Evolutionary conservation across 2,329 filamentous ascomycete genomes (phyloP).

Genomic region (Colletotrichum musicola): DNA sequence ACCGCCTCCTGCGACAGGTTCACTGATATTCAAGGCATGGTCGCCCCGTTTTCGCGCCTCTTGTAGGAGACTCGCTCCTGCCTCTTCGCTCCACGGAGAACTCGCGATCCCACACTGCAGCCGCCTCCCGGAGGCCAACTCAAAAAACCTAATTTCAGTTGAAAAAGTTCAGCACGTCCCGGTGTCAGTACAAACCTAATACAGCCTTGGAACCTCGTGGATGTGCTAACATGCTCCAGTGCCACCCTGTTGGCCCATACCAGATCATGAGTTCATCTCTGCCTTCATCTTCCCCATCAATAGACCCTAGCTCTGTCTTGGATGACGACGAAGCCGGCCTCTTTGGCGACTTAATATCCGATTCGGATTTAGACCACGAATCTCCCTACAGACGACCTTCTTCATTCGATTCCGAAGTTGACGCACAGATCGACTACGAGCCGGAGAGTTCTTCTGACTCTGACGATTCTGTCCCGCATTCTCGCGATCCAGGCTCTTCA

Average conservation of each 20-base stretch:
- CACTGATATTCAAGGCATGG: conserved; percentile 21
- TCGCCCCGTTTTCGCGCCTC: conserved; percentile 13
- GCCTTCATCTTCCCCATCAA: conserved; percentile 14
- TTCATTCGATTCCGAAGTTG: conserved; percentile 27
- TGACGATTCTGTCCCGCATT: background rate
- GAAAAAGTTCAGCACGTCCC: conserved; percentile 5
- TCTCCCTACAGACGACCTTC: conserved; percentile 12
- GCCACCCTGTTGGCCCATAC: conserved; percentile 30
- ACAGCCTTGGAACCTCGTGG: background rate
- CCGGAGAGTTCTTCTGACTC: background rate
- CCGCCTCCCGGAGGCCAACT: background rate
- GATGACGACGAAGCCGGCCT: conserved; percentile 6
- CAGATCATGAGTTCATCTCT: conserved; percentile 37
- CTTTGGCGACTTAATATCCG: conserved; percentile 3
- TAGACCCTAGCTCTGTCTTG: background rate
- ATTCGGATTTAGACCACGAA: background rate
- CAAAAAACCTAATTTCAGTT: conserved; percentile 5
- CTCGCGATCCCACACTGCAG: background rate
- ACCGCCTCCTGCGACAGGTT: background rate
- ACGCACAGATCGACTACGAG: conserved; percentile 26
- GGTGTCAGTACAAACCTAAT: conserved; percentile 22
- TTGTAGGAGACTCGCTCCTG: conserved; percentile 35
- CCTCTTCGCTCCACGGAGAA: conserved; percentile 13
- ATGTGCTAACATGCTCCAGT: background rate
- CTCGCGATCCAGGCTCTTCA: conserved; percentile 8